phyloP scores from a whole-genome alignment of 2,329 filamentous ascomycete species.

The Juglanconis oblonga region DNA sequence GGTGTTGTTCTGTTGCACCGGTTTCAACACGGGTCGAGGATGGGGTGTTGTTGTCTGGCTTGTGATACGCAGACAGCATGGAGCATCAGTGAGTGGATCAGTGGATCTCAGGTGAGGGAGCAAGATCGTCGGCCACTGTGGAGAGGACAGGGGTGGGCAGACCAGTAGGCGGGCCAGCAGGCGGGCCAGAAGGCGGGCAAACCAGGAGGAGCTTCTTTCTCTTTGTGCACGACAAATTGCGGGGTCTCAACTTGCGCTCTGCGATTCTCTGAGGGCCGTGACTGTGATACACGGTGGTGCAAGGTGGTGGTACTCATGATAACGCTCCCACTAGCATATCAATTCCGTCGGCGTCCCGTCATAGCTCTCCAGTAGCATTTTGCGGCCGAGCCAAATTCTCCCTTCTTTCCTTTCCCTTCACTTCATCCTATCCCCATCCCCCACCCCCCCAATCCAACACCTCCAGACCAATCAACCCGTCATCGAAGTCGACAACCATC shows the following conservation, averaged over 20 bases:
- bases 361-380: conserved; percentile 5
- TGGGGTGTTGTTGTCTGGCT: background rate
- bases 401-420: background rate
- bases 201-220: too few species aligned
- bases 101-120: background rate
- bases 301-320: background rate
- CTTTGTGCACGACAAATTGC: too few species aligned
- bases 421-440: conserved; percentile 3
- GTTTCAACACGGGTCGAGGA: background rate
- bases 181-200: too few species aligned
- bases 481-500: conserved; percentile 4
- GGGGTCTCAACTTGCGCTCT: background rate
- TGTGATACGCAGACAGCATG: background rate
- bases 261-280: conserved; percentile 8
- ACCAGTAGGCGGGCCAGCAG: too few species aligned
- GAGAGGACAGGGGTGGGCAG: background rate
- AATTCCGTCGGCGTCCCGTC: background rate
- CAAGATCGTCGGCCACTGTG: background rate
- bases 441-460: background rate
- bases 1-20: background rate
- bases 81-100: background rate
- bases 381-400: conserved; percentile 1
- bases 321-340: conserved; percentile 3
- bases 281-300: background rate
- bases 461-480: background rate